phyloP scores from a whole-genome alignment of 176 grass and related monocot genomes.

The Cenchrus fungigraminus region DNA sequence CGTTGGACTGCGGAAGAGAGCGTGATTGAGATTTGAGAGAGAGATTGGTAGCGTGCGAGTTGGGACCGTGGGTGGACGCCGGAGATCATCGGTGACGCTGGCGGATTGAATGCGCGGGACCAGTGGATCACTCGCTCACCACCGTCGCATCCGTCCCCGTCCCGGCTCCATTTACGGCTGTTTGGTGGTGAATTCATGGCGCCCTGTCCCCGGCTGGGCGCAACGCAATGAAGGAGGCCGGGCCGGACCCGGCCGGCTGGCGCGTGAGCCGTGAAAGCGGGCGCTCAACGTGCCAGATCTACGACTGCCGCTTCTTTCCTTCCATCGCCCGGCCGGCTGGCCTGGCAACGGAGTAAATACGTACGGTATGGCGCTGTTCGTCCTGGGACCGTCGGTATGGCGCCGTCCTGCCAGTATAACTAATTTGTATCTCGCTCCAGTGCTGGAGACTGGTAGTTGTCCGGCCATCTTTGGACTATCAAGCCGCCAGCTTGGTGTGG shows the following conservation, averaged over 20 bases:
- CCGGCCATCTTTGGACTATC: not conserved
- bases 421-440: not conserved
- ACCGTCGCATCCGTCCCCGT: not conserved
- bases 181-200: conserved; percentile 55
- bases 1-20: not conserved
- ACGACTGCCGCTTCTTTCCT: not conserved
- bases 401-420: not conserved
- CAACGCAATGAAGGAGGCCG: conserved; percentile 53
- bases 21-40: not conserved
- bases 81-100: not conserved
- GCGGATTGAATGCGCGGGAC: conserved; percentile 32
- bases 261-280: no score
- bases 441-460: not conserved
- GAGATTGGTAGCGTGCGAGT: no score
- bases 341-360: conserved; percentile 28
- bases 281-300: no score
- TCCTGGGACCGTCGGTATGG: not conserved
- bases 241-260: no score
- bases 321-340: not conserved
- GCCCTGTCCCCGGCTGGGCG: conserved; percentile 14
- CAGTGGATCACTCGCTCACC: not conserved
- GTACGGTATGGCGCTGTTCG: not conserved
- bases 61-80: conserved; percentile 2
- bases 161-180: conserved; percentile 33
- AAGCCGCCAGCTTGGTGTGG: no score